phyloP scores from a whole-genome alignment of 805 yeast genomes.

The Sugiyamaella smithiae region DNA sequence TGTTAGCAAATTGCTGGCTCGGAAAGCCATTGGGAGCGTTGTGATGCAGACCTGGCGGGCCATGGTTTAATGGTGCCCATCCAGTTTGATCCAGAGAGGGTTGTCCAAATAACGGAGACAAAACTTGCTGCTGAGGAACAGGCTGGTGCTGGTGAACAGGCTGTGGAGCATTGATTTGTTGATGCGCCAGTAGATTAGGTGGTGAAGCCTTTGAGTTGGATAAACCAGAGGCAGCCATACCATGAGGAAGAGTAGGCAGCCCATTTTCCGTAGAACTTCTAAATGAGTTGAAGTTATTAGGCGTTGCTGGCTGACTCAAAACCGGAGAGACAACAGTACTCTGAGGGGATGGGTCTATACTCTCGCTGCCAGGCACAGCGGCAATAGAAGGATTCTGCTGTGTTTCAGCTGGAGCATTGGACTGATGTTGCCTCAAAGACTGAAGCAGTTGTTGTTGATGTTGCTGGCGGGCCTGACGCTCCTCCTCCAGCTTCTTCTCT shows the following conservation, averaged over 20 bases:
- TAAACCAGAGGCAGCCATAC: conserved; percentile 5
- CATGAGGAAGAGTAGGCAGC: conserved; percentile 8
- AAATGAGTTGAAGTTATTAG: neutral
- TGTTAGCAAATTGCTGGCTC: neutral
- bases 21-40: neutral
- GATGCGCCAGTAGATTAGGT: conserved; percentile 11
- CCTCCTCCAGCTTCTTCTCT: conserved; percentile 25
- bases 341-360: neutral
- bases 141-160: conserved; percentile 5
- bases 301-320: conserved; percentile 1
- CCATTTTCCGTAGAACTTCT: neutral
- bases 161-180: neutral
- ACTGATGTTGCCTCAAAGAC: conserved; percentile 8
- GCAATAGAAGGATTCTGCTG: neutral
- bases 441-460: conserved; percentile 17
- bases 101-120: neutral
- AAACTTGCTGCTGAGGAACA: conserved; percentile 1
- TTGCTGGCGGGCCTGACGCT: conserved; percentile 15
- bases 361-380: neutral
- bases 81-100: neutral
- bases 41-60: neutral
- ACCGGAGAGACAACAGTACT: conserved; percentile 2
- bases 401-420: neutral
- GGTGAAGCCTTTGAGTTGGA: conserved; percentile 2
- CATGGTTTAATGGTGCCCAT: neutral